Percentiles rank a stretch among this genome's conserved stretches.
Conservation (phyloP, 768 basidiomycete species). For the Filobasidium floriforme region DNA sequence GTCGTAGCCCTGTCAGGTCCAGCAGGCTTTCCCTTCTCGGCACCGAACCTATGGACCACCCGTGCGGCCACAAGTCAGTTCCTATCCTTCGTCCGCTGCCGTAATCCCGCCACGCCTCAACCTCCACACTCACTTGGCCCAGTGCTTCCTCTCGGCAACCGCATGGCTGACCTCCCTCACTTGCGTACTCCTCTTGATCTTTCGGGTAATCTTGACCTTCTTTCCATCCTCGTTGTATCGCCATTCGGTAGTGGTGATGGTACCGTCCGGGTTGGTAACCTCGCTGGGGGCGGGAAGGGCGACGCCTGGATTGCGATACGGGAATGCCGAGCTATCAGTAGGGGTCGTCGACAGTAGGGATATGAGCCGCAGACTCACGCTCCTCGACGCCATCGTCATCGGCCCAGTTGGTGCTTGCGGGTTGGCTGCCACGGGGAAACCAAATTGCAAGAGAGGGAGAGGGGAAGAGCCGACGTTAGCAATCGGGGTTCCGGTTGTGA, state of each 20-base stretch:
- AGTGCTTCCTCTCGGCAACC: slow-evolving; percentile 86
- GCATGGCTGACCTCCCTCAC: slow-evolving; percentile 88
- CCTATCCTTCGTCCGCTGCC: not conserved
- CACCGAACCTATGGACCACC: slow-evolving; percentile 60
- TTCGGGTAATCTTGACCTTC: slow-evolving; percentile 88
- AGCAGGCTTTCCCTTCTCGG: slow-evolving; percentile 73
- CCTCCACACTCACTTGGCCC: slow-evolving; percentile 53
- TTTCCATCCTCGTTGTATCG: slow-evolving; percentile 83
- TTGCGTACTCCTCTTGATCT: slow-evolving; percentile 75
- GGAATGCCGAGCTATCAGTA: not conserved
- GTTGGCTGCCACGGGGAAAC: not conserved
- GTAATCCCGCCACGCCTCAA: not conserved
- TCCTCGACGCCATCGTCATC: slow-evolving; percentile 26
- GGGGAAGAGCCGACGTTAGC: too few species aligned
- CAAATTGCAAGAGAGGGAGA: too few species aligned
- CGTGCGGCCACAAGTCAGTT: not conserved
- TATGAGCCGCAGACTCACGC: not conserved
- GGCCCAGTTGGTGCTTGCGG: slow-evolving; percentile 30
- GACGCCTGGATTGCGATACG: slow-evolving; percentile 5
- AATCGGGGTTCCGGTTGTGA: too few species aligned
- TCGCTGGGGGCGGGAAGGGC: slow-evolving; percentile 51
- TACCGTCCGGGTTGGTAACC: slow-evolving; percentile 74
- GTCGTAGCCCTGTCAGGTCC: slow-evolving; percentile 85
- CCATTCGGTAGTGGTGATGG: slow-evolving; percentile 77
- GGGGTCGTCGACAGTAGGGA: not conserved